Conservation (phyloP, 306 rosid genomes). For the Cicer chorassanicum region DNA sequence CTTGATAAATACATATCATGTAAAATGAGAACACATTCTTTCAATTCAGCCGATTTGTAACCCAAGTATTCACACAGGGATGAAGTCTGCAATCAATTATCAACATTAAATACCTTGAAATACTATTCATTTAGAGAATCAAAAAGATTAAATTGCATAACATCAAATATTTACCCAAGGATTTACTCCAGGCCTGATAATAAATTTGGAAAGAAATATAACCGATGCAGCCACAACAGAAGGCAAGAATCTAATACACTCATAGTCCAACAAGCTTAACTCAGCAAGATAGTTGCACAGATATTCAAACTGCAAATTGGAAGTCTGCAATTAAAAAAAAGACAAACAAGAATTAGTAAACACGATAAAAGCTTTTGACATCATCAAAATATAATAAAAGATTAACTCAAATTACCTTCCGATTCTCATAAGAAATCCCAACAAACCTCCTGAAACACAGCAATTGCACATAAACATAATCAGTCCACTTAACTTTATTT, state of each 20-base stretch:
- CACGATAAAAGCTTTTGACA: not conserved
- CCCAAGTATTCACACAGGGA: constrained; percentile 54
- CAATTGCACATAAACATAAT: not conserved
- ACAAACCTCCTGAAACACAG: constrained; percentile 52
- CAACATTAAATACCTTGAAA: constrained; percentile 22
- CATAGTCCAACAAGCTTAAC: constrained; percentile 75
- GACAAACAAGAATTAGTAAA: constrained; percentile 32
- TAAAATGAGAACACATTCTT: constrained; percentile 60
- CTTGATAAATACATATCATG: constrained; percentile 73
- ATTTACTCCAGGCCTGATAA: constrained; percentile 53
- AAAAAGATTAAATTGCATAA: not conserved
- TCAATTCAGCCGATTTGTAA: constrained; percentile 59
- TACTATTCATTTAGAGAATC: not conserved
- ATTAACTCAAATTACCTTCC: constrained; percentile 50
- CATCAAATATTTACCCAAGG: constrained; percentile 76
- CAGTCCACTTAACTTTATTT: not conserved
- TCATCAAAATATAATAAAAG: not conserved
- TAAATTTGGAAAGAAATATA: constrained; percentile 70
- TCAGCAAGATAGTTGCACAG: constrained; percentile 76
- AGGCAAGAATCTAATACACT: constrained; percentile 67
- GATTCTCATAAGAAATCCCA: constrained; percentile 45
- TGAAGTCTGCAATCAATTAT: constrained; percentile 49
- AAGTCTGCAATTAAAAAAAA: constrained; percentile 50
- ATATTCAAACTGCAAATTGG: constrained; percentile 62
- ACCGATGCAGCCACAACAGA: constrained; percentile 80